Conservation (phyloP, 805 yeast species). For the Hermanozyma aechmeae region DNA sequence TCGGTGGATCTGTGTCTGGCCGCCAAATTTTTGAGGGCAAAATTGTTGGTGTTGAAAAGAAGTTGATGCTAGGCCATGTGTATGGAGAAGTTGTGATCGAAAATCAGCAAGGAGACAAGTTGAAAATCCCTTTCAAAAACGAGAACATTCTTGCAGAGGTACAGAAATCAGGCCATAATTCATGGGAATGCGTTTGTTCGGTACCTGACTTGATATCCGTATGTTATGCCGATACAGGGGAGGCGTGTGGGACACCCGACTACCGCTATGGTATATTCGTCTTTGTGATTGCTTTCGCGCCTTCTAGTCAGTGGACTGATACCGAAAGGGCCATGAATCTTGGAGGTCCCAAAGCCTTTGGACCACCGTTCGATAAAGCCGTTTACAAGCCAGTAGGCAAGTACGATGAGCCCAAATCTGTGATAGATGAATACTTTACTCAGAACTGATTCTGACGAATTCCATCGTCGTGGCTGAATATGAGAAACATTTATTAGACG, state of each 20-base stretch:
- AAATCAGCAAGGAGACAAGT: constrained; percentile 2
- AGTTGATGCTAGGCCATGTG: constrained; percentile 32
- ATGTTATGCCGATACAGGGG: constrained; percentile 32
- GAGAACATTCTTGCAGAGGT: constrained; percentile 32
- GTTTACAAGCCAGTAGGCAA: constrained; percentile 28
- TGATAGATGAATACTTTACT: constrained; percentile 21
- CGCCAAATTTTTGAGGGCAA: constrained; percentile 28
- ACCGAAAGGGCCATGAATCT: constrained; percentile 24
- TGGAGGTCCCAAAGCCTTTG: constrained; percentile 36
- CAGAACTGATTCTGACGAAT: no score
- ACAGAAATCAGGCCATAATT: constrained; percentile 8
- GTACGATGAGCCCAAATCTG: constrained; percentile 25
- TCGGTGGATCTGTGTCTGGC: constrained; percentile 25
- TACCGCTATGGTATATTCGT: constrained; percentile 37
- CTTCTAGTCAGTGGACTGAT: constrained; percentile 25
- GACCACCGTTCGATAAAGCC: constrained; percentile 23
- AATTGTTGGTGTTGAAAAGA: constrained; percentile 33
- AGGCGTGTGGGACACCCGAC: constrained; percentile 41
- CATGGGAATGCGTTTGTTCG: constrained; percentile 23
- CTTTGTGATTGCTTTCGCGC: constrained; percentile 32
- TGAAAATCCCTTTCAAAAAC: constrained; percentile 38
- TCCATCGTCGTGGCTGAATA: no score
- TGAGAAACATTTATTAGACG: no score
- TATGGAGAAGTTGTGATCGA: constrained; percentile 34
- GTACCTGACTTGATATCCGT: constrained; percentile 41